Conservation (phyloP, 2,329 filamentous ascomycete genomes). For the Aureobasidium sp. region DNA sequence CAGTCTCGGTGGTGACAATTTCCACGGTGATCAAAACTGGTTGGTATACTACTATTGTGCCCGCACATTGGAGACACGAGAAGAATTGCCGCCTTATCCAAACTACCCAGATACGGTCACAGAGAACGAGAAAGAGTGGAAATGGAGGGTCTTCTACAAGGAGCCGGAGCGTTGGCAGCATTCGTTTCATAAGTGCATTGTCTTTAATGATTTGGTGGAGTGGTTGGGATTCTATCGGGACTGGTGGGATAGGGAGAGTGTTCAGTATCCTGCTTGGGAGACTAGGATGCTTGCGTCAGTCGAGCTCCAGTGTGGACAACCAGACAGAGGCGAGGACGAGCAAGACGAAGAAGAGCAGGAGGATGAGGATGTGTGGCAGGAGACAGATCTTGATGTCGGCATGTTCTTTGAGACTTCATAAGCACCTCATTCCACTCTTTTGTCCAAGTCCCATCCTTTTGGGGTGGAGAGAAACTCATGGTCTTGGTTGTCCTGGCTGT, state of each 20-base stretch:
- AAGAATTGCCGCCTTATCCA: neutral
- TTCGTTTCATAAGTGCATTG: neutral
- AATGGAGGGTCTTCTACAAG: neutral
- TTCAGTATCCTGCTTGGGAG: neutral
- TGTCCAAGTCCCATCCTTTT: neutral
- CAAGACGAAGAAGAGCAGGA: neutral
- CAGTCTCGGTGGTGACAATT: neutral
- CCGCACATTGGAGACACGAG: neutral
- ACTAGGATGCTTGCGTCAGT: neutral
- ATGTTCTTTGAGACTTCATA: neutral
- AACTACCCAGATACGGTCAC: neutral
- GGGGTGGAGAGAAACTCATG: no score
- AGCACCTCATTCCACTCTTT: neutral
- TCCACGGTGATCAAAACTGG: neutral
- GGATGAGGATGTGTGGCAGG: neutral
- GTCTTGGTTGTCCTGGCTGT: no score
- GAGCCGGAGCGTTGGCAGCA: neutral
- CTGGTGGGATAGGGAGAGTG: neutral
- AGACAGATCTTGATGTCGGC: neutral
- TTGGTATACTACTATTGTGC: neutral
- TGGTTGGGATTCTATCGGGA: neutral
- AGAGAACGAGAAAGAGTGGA: neutral
- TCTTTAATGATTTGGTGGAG: neutral
- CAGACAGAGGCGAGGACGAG: neutral
- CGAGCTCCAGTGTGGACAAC: neutral